A percentile compares a stretch with the other conserved stretches of the same genome.
Evolutionary conservation across 441 rosid genomes (phyloP).

Genomic region (Euphorbia schlechtendalii): DNA sequence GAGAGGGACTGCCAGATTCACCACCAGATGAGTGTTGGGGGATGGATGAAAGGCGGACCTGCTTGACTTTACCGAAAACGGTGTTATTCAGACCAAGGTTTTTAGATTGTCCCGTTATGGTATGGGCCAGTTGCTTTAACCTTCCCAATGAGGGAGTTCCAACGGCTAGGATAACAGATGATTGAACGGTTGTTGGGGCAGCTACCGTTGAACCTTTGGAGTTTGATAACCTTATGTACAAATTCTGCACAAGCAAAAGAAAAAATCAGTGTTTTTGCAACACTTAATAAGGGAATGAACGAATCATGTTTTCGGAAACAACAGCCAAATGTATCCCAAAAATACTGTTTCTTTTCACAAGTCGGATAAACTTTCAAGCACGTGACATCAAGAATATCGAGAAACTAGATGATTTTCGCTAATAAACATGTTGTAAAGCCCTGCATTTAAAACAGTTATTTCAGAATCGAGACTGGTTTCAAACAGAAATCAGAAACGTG

Average conservation of each 20-base stretch:
- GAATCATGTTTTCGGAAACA: neutral
- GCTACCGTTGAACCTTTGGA: constrained; percentile 59
- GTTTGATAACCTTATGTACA: constrained; percentile 66
- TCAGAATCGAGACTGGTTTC: too few relatives aligned
- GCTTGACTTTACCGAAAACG: constrained; percentile 82
- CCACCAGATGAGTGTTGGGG: constrained; percentile 53
- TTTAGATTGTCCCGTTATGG: constrained; percentile 64
- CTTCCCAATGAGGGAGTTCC: constrained; percentile 59
- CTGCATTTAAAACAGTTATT: too few relatives aligned
- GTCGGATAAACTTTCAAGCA: too few relatives aligned
- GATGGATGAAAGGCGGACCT: constrained; percentile 72
- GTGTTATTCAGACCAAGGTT: constrained; percentile 82
- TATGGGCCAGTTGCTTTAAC: constrained; percentile 73
- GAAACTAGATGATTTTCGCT: too few relatives aligned
- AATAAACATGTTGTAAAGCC: too few relatives aligned
- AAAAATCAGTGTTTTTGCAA: constrained; percentile 9
- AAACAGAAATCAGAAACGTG: too few relatives aligned
- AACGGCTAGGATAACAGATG: constrained; percentile 60
- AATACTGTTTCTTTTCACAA: too few relatives aligned
- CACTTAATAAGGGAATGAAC: neutral
- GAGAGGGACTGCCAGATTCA: constrained; percentile 43
- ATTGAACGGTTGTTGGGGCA: constrained; percentile 66
- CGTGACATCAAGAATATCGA: too few relatives aligned
- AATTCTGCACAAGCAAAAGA: constrained; percentile 44
- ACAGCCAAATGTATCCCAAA: neutral